Conservation (phyloP, 208 protist genomes). For the Wallacemonas rigidus region DNA sequence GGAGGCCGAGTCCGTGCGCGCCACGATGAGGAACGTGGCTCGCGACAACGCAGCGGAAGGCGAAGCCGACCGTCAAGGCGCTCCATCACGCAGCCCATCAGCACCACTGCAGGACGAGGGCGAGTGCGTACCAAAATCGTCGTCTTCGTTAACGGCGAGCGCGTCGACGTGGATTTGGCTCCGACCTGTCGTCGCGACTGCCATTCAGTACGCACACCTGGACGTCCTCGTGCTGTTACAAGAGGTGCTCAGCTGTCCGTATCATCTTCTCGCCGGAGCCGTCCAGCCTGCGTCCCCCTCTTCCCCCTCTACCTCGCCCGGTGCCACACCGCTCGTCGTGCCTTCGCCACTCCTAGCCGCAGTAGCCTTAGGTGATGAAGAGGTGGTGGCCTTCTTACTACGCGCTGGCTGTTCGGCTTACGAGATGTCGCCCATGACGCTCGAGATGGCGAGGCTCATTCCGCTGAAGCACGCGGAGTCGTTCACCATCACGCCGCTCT, state of each 20-base stretch:
- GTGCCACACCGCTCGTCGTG: conserved; percentile 7
- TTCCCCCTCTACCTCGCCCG: not conserved
- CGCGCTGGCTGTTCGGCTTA: conserved; percentile 41
- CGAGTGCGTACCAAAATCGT: too few relatives aligned
- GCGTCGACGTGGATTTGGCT: conserved; percentile 29
- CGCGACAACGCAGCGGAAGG: not conserved
- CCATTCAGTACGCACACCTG: conserved; percentile 36
- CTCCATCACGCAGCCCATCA: not conserved
- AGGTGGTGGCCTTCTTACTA: conserved; percentile 53
- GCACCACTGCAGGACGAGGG: not conserved
- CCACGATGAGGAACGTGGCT: not conserved
- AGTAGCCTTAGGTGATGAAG: conserved; percentile 34
- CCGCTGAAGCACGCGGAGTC: conserved; percentile 30
- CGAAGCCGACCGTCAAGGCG: not conserved
- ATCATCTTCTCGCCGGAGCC: conserved; percentile 16
- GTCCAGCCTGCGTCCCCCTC: not conserved
- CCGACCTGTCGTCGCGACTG: conserved; percentile 41
- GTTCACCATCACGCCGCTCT: conserved; percentile 50
- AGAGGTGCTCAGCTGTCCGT: conserved; percentile 41
- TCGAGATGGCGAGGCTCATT: conserved; percentile 23
- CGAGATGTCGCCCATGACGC: conserved; percentile 18
- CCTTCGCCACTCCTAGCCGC: conserved; percentile 38
- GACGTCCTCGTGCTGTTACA: conserved; percentile 44
- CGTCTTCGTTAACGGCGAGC: conserved; percentile 7
- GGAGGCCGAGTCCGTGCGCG: not conserved